These are phyloP conservation scores for Entomortierella lignicola DNA, from an alignment of 192 early-diverging fungal genomes.

Conservation along the genomic window DNA sequence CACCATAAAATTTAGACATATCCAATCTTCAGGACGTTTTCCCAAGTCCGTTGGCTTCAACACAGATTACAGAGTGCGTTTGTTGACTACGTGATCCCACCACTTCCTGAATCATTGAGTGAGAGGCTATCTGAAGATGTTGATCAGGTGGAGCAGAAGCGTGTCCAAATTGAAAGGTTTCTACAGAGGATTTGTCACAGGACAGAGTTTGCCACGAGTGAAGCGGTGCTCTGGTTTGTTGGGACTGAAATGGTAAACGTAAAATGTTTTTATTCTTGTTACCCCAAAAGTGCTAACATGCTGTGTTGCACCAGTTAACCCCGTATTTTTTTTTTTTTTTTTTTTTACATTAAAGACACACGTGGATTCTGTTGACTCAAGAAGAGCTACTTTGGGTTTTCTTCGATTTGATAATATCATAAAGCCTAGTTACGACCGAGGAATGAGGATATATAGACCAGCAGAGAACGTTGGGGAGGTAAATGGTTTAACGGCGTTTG, in stretches of 20 bases:
- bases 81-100: constrained; percentile 56
- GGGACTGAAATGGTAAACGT: constrained; percentile 64
- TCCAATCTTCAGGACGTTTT: constrained; percentile 62
- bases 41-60: constrained; percentile 63
- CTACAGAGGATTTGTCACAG: constrained; percentile 56
- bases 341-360: constrained; percentile 44
- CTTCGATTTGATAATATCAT: constrained; percentile 59
- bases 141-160: constrained; percentile 66
- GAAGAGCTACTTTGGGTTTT: constrained; percentile 57
- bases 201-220: constrained; percentile 46
- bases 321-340: neutral
- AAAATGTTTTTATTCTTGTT: neutral
- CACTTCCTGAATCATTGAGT: constrained; percentile 58
- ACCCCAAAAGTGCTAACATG: neutral
- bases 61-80: constrained; percentile 44
- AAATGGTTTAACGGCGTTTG: constrained; percentile 2
- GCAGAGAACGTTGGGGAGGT: constrained; percentile 63
- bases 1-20: constrained; percentile 22
- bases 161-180: constrained; percentile 59
- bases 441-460: constrained; percentile 58
- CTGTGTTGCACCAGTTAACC: neutral
- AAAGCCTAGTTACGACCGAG: constrained; percentile 56
- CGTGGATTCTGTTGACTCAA: constrained; percentile 55
- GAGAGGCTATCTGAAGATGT: constrained; percentile 60
- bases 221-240: constrained; percentile 60